phyloP scores from a whole-genome alignment of 148 eudicot species.

The Rhododendron williamsianum region DNA sequence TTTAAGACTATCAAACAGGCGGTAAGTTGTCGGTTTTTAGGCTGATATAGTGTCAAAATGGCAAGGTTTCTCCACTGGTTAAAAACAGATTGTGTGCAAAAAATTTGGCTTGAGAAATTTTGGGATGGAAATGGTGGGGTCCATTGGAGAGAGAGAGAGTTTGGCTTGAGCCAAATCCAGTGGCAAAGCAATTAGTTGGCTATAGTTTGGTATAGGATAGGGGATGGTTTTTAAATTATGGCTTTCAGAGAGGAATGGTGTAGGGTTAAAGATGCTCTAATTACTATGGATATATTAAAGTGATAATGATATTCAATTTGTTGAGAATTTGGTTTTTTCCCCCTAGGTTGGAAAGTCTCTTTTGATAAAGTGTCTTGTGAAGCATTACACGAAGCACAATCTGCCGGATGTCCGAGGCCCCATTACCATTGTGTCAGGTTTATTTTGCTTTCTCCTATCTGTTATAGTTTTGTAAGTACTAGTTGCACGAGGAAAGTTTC shows the following conservation, averaged over 20 bases:
- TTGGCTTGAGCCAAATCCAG: neutral
- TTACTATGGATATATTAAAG: neutral
- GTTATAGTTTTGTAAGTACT: neutral
- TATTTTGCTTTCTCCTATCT: neutral
- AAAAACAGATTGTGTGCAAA: neutral
- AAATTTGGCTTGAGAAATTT: neutral
- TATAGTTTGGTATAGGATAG: neutral
- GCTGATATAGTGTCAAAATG: neutral
- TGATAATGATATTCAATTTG: neutral
- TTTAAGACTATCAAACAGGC: neutral
- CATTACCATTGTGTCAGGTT: constrained; percentile 85
- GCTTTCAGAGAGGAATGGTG: neutral
- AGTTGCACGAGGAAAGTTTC: neutral
- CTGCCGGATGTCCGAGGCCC: constrained; percentile 85
- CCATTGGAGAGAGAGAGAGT: neutral
- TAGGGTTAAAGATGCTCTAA: neutral
- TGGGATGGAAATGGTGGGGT: neutral
- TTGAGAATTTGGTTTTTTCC: constrained; percentile 4
- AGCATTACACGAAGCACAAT: constrained; percentile 88
- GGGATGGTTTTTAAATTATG: neutral
- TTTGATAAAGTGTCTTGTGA: constrained; percentile 75
- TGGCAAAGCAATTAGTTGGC: neutral
- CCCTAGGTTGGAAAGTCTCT: constrained; percentile 85
- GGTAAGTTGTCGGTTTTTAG: neutral
- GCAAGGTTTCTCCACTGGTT: neutral